Base-by-base conservation (phyloP, 2,329 filamentous ascomycete species). In the Neonectria hederae region DNA sequence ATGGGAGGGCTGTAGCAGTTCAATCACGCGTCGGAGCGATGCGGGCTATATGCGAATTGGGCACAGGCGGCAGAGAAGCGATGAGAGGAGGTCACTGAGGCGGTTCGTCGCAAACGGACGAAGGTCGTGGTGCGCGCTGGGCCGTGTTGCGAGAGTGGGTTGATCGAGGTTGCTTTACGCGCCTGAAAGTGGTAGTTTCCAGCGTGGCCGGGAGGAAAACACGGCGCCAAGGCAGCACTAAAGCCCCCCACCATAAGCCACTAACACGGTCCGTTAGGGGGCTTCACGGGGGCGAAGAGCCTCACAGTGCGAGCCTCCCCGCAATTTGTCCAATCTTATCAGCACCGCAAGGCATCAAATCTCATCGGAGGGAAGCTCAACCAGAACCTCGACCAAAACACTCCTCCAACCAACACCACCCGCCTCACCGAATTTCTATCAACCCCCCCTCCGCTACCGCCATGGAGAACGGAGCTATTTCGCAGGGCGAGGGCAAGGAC, bases 401-500 rank as follows among this genome's bases (percentile, higher is more conserved):
- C 61, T 63, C 68, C 38, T 62, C 62, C 63, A 58, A 63, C 46
- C 57, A 64, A 58, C 55, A 26, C 45, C 53, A 57, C 58, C 54
- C 46, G 59, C 58, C 52, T 32, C 65, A 66, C 53, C 66, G 30
- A 42, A 42, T 56, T 49, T 54, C 52, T 42, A 38, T 42, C 35
- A 43, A 30, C 46, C 30, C 26, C 46, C 46, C 35, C 28, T 7
- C 26, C 55, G 28, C 49, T 17, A 32, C 63, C 57, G 79, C 68
- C 65, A 96, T 94, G 92, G 93, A 94, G 81, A 95, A 94, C 83
- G 89, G 88, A 66, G 84, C 85, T 67, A 81, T 82, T 65, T 80
- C 81, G 30, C 87, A 89, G 76, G 80, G 82, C 63, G 93, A 96
- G 80, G 92, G 93, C 67, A 95, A 93, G 79, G 96, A 99, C 79